A percentile compares a stretch with the other conserved stretches of the same genome.
Evolutionary conservation across 2,329 filamentous ascomycete genomes (phyloP).

Genomic region (Bipolaris zeicola): DNA sequence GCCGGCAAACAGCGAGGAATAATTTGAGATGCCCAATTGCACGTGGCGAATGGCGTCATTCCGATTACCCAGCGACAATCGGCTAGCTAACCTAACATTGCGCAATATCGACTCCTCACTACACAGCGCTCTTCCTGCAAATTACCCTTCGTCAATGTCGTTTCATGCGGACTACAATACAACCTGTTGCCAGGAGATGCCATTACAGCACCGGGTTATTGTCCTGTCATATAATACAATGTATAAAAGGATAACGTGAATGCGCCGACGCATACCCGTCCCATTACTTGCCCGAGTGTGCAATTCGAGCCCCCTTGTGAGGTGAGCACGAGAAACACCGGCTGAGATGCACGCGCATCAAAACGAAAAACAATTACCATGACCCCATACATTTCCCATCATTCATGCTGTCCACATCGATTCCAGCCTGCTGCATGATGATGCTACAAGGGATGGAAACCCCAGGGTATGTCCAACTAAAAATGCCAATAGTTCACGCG

Average conservation of each 20-base stretch:
- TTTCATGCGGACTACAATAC: background rate
- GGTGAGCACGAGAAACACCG: background rate
- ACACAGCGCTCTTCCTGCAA: background rate
- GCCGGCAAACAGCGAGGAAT: conserved; percentile 2
- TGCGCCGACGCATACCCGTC: conserved; percentile 2
- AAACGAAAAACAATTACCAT: conserved; percentile 20
- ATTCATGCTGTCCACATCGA: conserved; percentile 15
- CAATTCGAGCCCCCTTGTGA: background rate
- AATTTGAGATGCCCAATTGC: conserved; percentile 20
- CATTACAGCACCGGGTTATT: background rate
- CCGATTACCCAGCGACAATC: conserved; percentile 32
- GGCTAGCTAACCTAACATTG: background rate
- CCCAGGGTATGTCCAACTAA: conserved; percentile 27
- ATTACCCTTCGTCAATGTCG: background rate
- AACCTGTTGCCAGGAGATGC: background rate
- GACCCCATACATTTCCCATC: conserved; percentile 20
- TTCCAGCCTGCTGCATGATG: conserved; percentile 1
- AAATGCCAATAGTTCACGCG: conserved; percentile 25
- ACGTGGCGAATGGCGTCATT: conserved; percentile 38
- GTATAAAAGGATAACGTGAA: conserved; percentile 2
- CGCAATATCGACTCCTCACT: background rate
- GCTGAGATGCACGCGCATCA: conserved; percentile 6
- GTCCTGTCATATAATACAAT: conserved; percentile 7
- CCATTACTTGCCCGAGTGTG: background rate
- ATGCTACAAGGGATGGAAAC: conserved; percentile 8